A percentile compares a stretch with the other conserved stretches of the same genome.
Conservation (phyloP, 139 green algal species). For the Tetraselmis striata region DNA sequence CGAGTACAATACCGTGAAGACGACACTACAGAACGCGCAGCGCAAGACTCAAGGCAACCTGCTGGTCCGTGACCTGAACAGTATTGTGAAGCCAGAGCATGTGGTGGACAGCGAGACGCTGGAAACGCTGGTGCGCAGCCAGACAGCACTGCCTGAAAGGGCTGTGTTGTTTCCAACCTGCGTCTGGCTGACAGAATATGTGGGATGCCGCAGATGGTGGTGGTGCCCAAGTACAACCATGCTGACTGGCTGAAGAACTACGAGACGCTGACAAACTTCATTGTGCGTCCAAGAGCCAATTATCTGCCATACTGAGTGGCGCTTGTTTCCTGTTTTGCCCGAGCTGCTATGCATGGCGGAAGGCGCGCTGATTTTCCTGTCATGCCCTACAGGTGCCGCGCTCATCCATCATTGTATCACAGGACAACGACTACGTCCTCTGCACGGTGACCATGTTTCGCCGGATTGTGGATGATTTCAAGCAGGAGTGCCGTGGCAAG, state of each 20-base stretch:
- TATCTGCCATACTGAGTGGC: too few relatives aligned
- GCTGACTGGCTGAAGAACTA: conserved; percentile 82
- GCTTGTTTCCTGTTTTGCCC: too few relatives aligned
- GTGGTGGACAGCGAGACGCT: conserved; percentile 90
- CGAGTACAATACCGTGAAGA: conserved; percentile 82
- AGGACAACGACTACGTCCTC: conserved; percentile 89
- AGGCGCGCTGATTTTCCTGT: too few relatives aligned
- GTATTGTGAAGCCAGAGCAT: conserved; percentile 56
- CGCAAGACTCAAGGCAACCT: conserved; percentile 84
- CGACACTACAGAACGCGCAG: conserved; percentile 51
- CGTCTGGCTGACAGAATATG: too few relatives aligned
- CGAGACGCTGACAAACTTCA: conserved; percentile 81
- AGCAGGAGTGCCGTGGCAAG: conserved; percentile 43
- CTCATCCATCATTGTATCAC: conserved; percentile 56
- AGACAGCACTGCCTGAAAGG: too few relatives aligned
- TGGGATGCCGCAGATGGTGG: conserved; percentile 58
- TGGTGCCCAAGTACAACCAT: conserved; percentile 72
- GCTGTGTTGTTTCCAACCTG: too few relatives aligned
- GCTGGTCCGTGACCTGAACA: conserved; percentile 73
- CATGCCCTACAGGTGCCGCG: conserved; percentile 75
- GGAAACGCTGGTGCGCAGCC: conserved; percentile 58
- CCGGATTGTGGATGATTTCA: conserved; percentile 89
- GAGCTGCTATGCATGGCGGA: too few relatives aligned
- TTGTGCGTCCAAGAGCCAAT: too few relatives aligned
- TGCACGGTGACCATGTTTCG: conserved; percentile 84